Evolutionary conservation across 352 stramenopile species (phyloP), one percentile per base, ranked within the genome.

Genomic region (Saprolegnia parasitica): DNA sequence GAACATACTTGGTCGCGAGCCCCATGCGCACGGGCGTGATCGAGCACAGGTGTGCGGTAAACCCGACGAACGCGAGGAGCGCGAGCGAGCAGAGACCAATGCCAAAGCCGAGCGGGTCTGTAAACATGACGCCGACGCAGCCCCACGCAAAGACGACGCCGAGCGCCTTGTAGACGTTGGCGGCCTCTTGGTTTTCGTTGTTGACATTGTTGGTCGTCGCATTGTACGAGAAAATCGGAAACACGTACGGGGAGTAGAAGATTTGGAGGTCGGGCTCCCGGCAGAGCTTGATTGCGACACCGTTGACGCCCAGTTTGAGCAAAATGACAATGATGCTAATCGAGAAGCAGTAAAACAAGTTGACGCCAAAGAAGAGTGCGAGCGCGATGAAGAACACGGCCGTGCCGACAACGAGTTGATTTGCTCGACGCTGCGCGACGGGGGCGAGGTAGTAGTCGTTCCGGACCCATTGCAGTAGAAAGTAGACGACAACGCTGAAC

Each of bases 211-310:
- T 95, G 11, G 81, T 95, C 71, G 86, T 88, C 1, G 91, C 83
- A 56, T 97, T 91, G 77, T 97, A 96, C 18, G 87, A 91, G 71
- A 95, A 98, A 5, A 95, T 79, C 11, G 91, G 91, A 47, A 98
- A 96, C 24, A 98, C 64, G 60, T 95, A 96, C 10, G 85, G 88
- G 40, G 88, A 91, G 65, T 89, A 93, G 70, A 91, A 96, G 46
- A 91, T 72, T 40, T 79, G 71, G 39, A 87, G 72, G 15, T 90
- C 87, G 23, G 84, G 83, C 47, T 88, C 79, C 18, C 66, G 68
- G 42, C 90, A 78, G 39, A 92, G 73, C 79, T 81, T 90, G 20
- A 75, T 79, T 39, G 79, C 80, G n/a, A 72, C 70, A 21, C 88
- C 80, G 58, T 90, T 83, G 24, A 91, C 56, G 5, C 74, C 67